Evolutionary conservation across 768 basidiomycete species (phyloP), one percentile per base, ranked within the genome.

Genomic region (Mycena filopes): DNA sequence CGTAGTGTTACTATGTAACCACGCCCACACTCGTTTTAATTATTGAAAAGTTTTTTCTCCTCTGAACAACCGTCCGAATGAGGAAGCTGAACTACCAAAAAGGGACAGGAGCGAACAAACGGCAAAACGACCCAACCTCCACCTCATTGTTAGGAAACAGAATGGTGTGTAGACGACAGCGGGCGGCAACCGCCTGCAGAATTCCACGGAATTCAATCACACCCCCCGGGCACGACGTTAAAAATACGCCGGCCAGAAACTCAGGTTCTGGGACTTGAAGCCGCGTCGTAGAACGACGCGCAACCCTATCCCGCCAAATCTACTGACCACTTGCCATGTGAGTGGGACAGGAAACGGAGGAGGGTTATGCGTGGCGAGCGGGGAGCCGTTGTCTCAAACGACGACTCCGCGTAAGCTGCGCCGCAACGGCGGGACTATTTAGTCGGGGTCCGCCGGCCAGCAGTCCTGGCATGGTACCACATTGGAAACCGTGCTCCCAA

Each of bases 361-460:
- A 55, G 61, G 61, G 61, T 38, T 28, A 26, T 31, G 61, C 61
- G 46, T 41, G 15, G 47, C 33, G 36, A 16, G 13, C 21, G 10
- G 20, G 21, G 33, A 26, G n/a, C 36, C 2, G 41, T 40, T 29
- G 43, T 7, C 16, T 4, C 33, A 33, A 33, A 33, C 33, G 23
- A 33, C 31, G 1, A 26, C 18, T 11, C 23, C 23, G 31, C 2
- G 21, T 9, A 9, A 4, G 43, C 46, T 20, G 21, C 46, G 61
- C 61, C 54, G 61, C 53, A 63, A 63, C 61, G 31, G 61, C 61
- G 46, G 61, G 61, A 29, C 46, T 31, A 48, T 49, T 49, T 48
- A 29, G 46, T 29, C 61, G 61, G 61, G 61, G 61, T 63, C 61
- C 47, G 61, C 61, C 31, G 54, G 61, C 61, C 61, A 63, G 61